Percentiles rank a stretch among this genome's conserved stretches.
These are phyloP conservation scores for Tolypocladium tundrense DNA, from an alignment of 2,329 filamentous ascomycete genomes.

Conservation along the genomic window DNA sequence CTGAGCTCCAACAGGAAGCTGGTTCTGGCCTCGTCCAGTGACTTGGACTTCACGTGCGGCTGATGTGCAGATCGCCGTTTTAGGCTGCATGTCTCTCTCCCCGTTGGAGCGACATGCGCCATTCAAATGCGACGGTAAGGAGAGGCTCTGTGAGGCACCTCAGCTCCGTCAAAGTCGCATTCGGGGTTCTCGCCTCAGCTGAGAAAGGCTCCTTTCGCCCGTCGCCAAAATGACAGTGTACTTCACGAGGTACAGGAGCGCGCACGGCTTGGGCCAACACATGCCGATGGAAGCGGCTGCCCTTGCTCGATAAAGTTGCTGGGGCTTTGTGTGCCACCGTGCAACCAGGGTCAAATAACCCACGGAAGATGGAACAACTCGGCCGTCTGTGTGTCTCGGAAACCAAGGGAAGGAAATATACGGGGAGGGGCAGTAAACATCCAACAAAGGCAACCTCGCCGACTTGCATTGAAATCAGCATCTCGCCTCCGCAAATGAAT, in stretches of 20 bases:
- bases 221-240: neutral
- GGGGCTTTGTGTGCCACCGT: neutral
- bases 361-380: neutral
- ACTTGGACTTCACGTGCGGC: neutral
- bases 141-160: neutral
- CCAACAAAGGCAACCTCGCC: neutral
- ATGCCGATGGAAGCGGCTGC: neutral
- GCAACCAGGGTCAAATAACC: neutral
- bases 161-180: neutral
- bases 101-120: neutral
- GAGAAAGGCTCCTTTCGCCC: neutral
- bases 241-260: neutral
- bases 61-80: neutral
- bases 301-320: neutral
- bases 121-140: neutral
- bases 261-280: neutral
- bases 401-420: neutral
- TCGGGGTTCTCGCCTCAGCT: neutral
- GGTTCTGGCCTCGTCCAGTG: neutral
- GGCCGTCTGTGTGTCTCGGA: neutral
- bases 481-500: neutral
- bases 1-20: neutral
- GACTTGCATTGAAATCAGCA: neutral
- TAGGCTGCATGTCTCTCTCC: neutral
- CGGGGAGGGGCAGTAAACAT: neutral